Evolutionary conservation across 2,329 filamentous ascomycete genomes (phyloP).

Genomic region (Fonsecaea multimorphosa): DNA sequence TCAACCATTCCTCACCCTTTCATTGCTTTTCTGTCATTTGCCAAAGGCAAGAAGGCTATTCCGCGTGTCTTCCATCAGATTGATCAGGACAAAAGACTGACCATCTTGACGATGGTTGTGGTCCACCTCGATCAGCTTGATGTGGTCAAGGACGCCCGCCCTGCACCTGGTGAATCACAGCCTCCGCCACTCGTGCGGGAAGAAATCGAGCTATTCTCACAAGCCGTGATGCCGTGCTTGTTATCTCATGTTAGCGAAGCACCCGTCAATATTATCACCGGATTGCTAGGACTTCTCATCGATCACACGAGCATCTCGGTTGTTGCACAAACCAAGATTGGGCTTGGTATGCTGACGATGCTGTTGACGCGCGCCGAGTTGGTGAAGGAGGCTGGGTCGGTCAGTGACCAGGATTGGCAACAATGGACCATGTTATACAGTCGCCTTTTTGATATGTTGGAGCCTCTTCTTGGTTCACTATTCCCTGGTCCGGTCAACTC

Average conservation of each 20-base stretch:
- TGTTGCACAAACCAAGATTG: conserved; percentile 86
- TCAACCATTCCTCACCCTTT: conserved; percentile 80
- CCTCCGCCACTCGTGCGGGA: conserved; percentile 81
- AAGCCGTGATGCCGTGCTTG: conserved; percentile 85
- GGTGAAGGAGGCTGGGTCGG: conserved; percentile 78
- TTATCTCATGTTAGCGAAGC: conserved; percentile 91
- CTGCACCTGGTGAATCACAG: conserved; percentile 72
- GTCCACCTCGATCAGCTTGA: conserved; percentile 91
- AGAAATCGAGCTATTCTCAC: conserved; percentile 88
- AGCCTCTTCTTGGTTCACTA: conserved; percentile 80
- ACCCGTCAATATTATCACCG: conserved; percentile 86
- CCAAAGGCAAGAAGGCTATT: conserved; percentile 95
- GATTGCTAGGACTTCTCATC: conserved; percentile 82
- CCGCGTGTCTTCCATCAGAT: conserved; percentile 94
- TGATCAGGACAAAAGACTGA: conserved; percentile 86
- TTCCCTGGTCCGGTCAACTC: conserved; percentile 92
- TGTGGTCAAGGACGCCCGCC: conserved; percentile 81
- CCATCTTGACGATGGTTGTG: conserved; percentile 93
- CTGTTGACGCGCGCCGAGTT: conserved; percentile 93
- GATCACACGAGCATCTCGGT: conserved; percentile 80
- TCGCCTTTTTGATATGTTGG: conserved; percentile 82
- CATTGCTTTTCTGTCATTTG: conserved; percentile 91
- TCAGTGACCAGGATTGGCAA: conserved; percentile 74
- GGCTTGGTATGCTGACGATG: conserved; percentile 88
- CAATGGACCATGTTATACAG: conserved; percentile 87